Evolutionary conservation across 2,329 filamentous ascomycete species (phyloP).

Genomic region (Sordariomycetes sp.): DNA sequence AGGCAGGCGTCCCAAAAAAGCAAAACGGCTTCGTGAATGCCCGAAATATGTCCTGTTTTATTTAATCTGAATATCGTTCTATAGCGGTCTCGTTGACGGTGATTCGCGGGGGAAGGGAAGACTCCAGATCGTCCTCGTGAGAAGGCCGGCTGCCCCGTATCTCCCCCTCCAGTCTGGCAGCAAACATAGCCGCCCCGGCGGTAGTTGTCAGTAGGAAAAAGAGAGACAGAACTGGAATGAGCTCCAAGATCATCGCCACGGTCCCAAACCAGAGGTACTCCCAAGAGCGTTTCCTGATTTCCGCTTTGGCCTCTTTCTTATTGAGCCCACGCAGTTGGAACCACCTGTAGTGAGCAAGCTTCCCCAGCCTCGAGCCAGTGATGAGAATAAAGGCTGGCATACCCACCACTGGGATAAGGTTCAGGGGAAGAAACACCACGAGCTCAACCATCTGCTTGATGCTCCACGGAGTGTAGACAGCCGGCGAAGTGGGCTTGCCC

Average conservation of each 20-base stretch:
- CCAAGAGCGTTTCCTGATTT: slow-evolving; percentile 57
- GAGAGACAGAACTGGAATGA: slow-evolving; percentile 88
- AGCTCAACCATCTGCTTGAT: slow-evolving; percentile 85
- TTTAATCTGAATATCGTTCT: no score
- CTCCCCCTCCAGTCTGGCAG: slow-evolving; percentile 61
- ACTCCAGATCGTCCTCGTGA: background rate
- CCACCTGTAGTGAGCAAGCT: slow-evolving; percentile 84
- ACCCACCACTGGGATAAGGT: slow-evolving; percentile 75
- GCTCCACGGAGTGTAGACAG: slow-evolving; percentile 81
- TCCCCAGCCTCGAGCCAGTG: slow-evolving; percentile 78
- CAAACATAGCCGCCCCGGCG: slow-evolving; percentile 79
- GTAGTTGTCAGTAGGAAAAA: slow-evolving; percentile 86
- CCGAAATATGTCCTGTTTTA: no score
- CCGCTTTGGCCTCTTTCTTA: slow-evolving; percentile 62
- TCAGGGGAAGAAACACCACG: slow-evolving; percentile 67
- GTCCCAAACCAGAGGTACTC: slow-evolving; percentile 94
- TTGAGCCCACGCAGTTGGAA: slow-evolving; percentile 69
- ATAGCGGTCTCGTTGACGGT: background rate
- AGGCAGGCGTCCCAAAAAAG: no score
- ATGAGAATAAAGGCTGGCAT: slow-evolving; percentile 78
- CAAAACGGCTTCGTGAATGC: no score
- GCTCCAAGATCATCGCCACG: slow-evolving; percentile 70
- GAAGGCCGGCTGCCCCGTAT: slow-evolving; percentile 14
- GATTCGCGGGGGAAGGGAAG: background rate
- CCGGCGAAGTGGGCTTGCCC: slow-evolving; percentile 66